Evolutionary conservation across 805 yeast genomes (phyloP).

Genomic region (Naumovozyma dairenensis): DNA sequence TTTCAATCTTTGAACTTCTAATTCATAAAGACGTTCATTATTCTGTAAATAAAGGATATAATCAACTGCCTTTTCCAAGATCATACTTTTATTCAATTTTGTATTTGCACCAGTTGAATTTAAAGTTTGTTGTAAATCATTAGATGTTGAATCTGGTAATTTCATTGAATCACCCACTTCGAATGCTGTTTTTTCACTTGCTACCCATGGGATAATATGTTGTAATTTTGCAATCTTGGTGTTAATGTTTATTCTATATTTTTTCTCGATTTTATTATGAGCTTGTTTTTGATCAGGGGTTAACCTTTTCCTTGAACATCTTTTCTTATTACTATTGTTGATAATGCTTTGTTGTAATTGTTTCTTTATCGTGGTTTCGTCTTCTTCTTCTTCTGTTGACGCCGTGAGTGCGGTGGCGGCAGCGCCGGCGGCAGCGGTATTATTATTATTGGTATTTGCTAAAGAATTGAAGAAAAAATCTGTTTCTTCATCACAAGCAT

Average conservation of each 20-base stretch:
- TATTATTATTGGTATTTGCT: background rate
- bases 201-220: conserved; percentile 57
- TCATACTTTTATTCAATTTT: conserved; percentile 53
- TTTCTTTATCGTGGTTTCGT: background rate
- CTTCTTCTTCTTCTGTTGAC: background rate
- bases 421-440: background rate
- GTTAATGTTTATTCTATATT: conserved; percentile 61
- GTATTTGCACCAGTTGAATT: conserved; percentile 17
- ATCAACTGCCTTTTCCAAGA: conserved; percentile 58
- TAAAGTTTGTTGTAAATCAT: background rate
- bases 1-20: conserved; percentile 28
- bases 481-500: background rate
- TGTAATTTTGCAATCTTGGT: conserved; percentile 60
- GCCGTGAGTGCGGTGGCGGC: background rate
- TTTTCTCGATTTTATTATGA: conserved; percentile 61
- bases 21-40: conserved; percentile 32
- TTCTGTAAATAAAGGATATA: conserved; percentile 46
- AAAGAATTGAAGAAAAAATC: background rate
- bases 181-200: conserved; percentile 51
- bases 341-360: background rate
- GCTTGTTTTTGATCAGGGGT: conserved; percentile 57
- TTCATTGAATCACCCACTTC: conserved; percentile 28
- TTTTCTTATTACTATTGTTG: conserved; percentile 2
- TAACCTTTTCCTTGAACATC: conserved; percentile 43
- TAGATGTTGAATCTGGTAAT: background rate